These are phyloP conservation scores for Aquilaria yunnanensis DNA, from an alignment of 345 rosid species.

Conservation along the genomic window DNA sequence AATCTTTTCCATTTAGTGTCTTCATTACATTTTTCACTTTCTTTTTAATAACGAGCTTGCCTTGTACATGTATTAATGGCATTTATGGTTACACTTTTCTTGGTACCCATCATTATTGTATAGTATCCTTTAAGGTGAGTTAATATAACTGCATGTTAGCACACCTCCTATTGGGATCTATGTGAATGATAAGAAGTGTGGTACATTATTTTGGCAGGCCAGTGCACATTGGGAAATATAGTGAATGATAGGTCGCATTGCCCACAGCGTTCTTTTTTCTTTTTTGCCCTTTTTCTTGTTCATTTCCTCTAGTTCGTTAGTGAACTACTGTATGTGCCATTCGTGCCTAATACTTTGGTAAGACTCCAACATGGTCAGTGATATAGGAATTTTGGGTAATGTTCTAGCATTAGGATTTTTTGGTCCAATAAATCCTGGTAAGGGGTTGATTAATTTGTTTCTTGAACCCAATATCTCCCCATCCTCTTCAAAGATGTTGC, in stretches of 20 bases:
- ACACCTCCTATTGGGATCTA: no score
- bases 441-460: slow-evolving; percentile 30
- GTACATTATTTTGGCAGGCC: slow-evolving; percentile 16
- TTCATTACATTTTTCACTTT: no score
- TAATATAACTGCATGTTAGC: no score
- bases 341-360: slow-evolving; percentile 19
- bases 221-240: slow-evolving; percentile 34
- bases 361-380: slow-evolving; percentile 18
- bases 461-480: slow-evolving; percentile 20
- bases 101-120: no score
- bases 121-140: no score
- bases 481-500: slow-evolving; percentile 40
- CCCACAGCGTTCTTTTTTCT: slow-evolving; percentile 3
- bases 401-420: slow-evolving; percentile 23
- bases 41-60: no score
- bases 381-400: slow-evolving; percentile 38
- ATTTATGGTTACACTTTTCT: no score
- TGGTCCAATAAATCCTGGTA: slow-evolving; percentile 40
- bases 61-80: no score
- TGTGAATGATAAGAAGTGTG: no score
- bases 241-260: slow-evolving; percentile 34
- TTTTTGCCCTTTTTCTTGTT: no score
- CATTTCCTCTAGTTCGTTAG: slow-evolving; percentile 12
- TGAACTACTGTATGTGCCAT: slow-evolving; percentile 14
- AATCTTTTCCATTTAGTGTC: no score